These are phyloP conservation scores for Rhododendron ovatum DNA, from an alignment of 148 eudicot genomes.

Conservation along the genomic window DNA sequence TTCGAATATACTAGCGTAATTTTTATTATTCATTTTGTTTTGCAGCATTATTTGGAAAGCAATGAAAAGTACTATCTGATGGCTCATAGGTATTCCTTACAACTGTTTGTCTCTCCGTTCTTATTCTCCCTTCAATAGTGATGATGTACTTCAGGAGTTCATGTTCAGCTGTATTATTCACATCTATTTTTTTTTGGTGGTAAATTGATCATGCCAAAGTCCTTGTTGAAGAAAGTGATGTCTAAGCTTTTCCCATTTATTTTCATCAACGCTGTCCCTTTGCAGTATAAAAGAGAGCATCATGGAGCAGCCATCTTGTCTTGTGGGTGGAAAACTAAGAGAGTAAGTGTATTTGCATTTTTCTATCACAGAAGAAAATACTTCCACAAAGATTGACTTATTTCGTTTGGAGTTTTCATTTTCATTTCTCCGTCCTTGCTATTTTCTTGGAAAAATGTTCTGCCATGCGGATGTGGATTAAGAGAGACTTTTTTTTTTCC, in stretches of 20 bases:
- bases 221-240: neutral
- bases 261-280: constrained; percentile 13
- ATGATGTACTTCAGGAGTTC: neutral
- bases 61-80: constrained; percentile 95
- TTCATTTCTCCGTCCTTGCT: neutral
- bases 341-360: constrained; percentile 54
- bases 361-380: neutral
- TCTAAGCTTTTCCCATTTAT: constrained; percentile 1
- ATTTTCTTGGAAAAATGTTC: neutral
- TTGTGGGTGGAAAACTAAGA: constrained; percentile 82
- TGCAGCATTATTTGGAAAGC: constrained; percentile 98
- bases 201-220: neutral
- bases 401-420: neutral
- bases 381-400: neutral
- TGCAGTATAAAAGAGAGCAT: constrained; percentile 89
- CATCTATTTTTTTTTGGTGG: neutral
- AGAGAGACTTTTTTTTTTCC: neutral
- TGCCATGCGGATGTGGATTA: neutral
- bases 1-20: neutral
- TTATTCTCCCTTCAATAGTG: constrained; percentile 4
- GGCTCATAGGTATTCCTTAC: constrained; percentile 78
- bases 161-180: neutral
- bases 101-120: neutral
- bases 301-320: constrained; percentile 75
- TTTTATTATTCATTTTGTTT: constrained; percentile 4